Conservation (phyloP, 2,329 filamentous ascomycete species). For the Orbilia oligospora region DNA sequence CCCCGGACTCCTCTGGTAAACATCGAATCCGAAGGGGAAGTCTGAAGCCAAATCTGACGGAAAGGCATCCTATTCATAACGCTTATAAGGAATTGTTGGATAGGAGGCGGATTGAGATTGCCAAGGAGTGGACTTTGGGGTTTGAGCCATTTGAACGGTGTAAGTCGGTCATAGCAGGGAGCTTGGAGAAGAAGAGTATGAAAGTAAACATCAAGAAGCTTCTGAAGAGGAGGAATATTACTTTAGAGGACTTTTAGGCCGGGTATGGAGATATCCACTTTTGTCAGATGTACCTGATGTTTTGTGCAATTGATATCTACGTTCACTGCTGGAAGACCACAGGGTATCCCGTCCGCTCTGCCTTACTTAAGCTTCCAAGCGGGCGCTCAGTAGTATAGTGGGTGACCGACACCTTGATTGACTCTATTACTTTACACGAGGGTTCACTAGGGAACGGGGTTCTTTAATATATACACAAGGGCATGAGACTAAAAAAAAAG, state of each 20-base stretch:
- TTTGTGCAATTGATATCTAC: not conserved
- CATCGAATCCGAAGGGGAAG: not conserved
- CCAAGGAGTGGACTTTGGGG: constrained; percentile 14
- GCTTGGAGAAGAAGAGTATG: not conserved
- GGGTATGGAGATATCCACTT: no score
- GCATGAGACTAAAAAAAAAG: no score
- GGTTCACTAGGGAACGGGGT: no score
- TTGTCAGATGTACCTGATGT: no score
- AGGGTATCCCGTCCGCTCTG: constrained; percentile 18
- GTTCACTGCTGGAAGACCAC: not conserved
- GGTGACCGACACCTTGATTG: no score
- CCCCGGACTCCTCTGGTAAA: not conserved
- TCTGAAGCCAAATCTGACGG: not conserved
- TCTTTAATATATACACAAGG: no score
- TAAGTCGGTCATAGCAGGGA: not conserved
- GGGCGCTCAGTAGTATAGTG: constrained; percentile 16
- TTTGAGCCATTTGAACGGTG: constrained; percentile 7
- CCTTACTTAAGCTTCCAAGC: constrained; percentile 12
- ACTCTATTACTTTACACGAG: no score
- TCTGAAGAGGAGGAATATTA: not conserved
- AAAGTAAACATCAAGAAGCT: not conserved
- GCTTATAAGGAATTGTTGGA: constrained; percentile 10
- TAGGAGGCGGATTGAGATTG: constrained; percentile 15
- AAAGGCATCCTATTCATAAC: not conserved
- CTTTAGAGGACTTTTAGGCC: constrained; percentile 1